phyloP scores from a whole-genome alignment of 257 asterid genomes.

The Solanum piurae region DNA sequence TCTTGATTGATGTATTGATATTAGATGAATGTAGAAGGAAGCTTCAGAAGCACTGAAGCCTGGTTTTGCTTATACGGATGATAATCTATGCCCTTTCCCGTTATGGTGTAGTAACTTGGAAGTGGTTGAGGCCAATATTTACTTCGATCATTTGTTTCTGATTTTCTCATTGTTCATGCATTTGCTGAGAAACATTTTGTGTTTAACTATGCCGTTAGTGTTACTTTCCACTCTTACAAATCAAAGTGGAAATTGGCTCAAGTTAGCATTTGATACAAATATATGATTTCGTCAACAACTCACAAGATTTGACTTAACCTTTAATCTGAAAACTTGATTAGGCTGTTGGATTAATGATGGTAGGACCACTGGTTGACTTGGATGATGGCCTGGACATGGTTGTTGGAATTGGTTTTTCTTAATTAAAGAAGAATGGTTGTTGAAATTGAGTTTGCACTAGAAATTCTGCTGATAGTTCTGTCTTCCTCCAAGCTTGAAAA shows the following conservation, averaged over 20 bases:
- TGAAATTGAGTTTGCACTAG: neutral
- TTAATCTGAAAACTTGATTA: neutral
- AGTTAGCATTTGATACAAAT: neutral
- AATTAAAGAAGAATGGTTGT: neutral
- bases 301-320: neutral
- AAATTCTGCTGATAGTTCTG: neutral
- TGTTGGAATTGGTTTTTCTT: neutral
- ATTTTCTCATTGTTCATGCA: neutral
- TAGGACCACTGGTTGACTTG: neutral
- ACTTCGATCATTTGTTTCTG: neutral
- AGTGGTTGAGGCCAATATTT: neutral
- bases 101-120: neutral
- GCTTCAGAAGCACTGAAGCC: neutral
- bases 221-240: neutral
- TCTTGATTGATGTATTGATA: neutral
- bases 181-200: neutral
- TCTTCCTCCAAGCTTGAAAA: neutral
- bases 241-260: neutral
- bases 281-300: neutral
- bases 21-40: neutral
- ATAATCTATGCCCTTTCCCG: neutral
- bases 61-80: neutral
- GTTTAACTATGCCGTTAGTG: neutral
- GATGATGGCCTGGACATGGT: neutral
- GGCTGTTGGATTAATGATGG: neutral